Evolutionary conservation across 306 rosid genomes (phyloP).

Genomic region (Casuarina cunninghamiana): DNA sequence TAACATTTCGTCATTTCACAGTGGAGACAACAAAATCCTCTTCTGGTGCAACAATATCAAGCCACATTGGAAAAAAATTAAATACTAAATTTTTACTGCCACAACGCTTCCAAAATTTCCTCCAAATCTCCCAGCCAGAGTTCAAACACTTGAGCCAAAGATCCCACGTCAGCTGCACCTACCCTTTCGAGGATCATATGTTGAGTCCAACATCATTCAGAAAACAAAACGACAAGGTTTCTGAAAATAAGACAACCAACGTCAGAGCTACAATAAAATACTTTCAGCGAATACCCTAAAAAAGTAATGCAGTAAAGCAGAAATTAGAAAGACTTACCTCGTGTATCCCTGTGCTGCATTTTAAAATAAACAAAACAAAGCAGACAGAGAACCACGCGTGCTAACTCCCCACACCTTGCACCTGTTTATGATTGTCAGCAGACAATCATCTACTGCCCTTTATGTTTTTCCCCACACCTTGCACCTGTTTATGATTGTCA

Average conservation of each 20-base stretch:
- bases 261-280: neutral
- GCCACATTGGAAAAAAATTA: neutral
- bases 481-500: too few species aligned
- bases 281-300: neutral
- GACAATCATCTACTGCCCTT: too few species aligned
- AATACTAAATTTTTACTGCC: neutral
- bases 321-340: neutral
- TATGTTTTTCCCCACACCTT: too few species aligned
- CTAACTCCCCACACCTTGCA: neutral
- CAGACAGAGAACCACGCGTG: neutral
- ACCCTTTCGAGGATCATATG: neutral
- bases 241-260: neutral
- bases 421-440: neutral
- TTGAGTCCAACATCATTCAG: neutral
- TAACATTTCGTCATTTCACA: neutral
- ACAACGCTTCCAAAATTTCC: neutral
- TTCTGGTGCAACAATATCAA: neutral
- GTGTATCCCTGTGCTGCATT: neutral
- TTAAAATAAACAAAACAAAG: neutral
- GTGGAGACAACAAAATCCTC: neutral
- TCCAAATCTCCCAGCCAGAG: neutral
- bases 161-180: neutral
- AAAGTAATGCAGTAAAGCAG: neutral
- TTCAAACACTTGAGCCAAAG: neutral
- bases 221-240: neutral